Percentiles rank a stretch among this genome's conserved stretches.
Evolutionary conservation across 345 rosid genomes (phyloP).

Genomic region (Arabis hirsuta): DNA sequence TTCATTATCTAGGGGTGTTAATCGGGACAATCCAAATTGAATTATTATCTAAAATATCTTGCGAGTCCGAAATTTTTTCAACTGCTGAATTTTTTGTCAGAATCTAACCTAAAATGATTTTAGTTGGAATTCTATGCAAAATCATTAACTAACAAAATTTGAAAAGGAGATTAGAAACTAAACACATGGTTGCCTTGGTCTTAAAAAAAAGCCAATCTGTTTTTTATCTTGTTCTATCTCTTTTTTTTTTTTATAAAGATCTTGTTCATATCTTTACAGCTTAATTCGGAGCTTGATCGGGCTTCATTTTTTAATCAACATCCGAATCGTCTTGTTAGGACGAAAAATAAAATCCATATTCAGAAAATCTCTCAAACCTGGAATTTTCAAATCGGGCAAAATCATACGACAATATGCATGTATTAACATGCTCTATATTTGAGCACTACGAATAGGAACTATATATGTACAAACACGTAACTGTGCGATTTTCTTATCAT

Average conservation of each 20-base stretch:
- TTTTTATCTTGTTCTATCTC: neutral
- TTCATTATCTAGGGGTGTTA: conserved; percentile 34
- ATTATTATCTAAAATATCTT: conserved; percentile 30
- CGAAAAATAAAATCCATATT: no score
- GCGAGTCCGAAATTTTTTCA: neutral
- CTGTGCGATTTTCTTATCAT: conserved; percentile 17
- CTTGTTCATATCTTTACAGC: neutral
- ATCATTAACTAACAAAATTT: neutral
- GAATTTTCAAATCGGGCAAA: conserved; percentile 40
- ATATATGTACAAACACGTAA: conserved; percentile 35
- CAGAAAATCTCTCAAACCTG: conserved; percentile 11
- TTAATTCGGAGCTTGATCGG: neutral
- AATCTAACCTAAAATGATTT: neutral
- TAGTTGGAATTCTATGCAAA: neutral
- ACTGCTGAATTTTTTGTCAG: neutral
- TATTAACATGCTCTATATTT: conserved; percentile 29
- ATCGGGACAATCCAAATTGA: conserved; percentile 27
- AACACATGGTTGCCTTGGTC: conserved; percentile 7
- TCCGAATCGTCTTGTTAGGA: no score
- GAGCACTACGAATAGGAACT: conserved; percentile 23
- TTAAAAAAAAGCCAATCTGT: neutral
- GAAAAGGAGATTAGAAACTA: neutral
- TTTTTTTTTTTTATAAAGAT: no score
- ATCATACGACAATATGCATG: conserved; percentile 31
- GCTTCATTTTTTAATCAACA: conserved; percentile 7